Percentiles rank a stretch among this genome's conserved stretches.
Evolutionary conservation across 2,329 filamentous ascomycete species (phyloP).

Genomic region (Cytospora schulzeri): DNA sequence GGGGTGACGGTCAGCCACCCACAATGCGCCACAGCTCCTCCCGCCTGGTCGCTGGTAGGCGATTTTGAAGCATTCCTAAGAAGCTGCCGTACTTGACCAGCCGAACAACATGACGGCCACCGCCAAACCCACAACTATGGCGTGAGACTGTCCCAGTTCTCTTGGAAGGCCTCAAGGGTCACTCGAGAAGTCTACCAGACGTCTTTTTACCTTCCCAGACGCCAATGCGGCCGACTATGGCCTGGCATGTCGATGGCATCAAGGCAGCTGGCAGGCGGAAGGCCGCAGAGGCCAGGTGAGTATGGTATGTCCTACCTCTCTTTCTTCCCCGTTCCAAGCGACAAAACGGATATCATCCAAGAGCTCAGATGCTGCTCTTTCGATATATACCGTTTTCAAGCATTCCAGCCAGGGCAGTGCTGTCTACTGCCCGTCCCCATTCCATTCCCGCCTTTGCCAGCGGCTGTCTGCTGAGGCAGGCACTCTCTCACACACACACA

Average conservation of each 20-base stretch:
- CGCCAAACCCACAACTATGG: conserved; percentile 22
- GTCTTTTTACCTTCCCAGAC: conserved; percentile 17
- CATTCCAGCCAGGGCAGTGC: neutral
- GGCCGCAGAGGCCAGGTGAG: conserved; percentile 14
- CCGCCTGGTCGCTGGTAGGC: neutral
- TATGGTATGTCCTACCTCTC: conserved; percentile 16
- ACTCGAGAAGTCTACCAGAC: conserved; percentile 1
- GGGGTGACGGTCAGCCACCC: too few relatives aligned
- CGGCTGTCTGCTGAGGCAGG: conserved; percentile 2
- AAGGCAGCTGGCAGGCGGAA: conserved; percentile 12
- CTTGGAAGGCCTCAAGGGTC: conserved; percentile 24
- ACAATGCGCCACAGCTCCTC: conserved; percentile 7
- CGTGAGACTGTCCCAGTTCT: conserved; percentile 11
- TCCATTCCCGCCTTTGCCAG: neutral
- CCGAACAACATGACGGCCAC: conserved; percentile 18
- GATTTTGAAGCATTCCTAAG: conserved; percentile 12
- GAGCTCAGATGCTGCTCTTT: conserved; percentile 2
- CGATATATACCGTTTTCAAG: conserved; percentile 4
- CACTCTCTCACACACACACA: neutral
- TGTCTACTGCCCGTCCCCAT: neutral
- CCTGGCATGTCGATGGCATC: conserved; percentile 16
- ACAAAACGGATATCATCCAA: neutral
- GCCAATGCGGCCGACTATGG: conserved; percentile 14
- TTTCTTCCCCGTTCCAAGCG: neutral
- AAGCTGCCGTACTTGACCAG: conserved; percentile 20